These are phyloP conservation scores for Stephanocyclus meneghinianus DNA, from an alignment of 352 stramenopile species.

Conservation along the genomic window DNA sequence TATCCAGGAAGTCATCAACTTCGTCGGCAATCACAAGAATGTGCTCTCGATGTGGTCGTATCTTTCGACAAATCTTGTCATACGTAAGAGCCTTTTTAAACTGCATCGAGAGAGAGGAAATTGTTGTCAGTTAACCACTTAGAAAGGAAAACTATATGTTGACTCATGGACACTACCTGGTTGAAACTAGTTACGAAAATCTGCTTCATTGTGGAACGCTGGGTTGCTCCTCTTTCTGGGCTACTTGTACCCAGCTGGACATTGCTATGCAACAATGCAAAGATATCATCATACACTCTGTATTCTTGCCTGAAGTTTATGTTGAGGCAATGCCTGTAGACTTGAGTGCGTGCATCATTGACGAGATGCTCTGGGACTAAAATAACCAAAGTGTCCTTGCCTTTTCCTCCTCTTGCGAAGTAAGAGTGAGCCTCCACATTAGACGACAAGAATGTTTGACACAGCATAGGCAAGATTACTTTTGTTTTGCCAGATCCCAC, in stretches of 20 bases:
- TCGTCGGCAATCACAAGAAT: slow-evolving; percentile 68
- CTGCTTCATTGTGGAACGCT: slow-evolving; percentile 42
- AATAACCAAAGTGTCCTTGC: slow-evolving; percentile 63
- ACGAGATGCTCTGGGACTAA: slow-evolving; percentile 68
- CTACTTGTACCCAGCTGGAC: slow-evolving; percentile 37
- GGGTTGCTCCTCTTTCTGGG: not conserved
- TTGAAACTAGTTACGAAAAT: slow-evolving; percentile 77
- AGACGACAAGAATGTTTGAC: slow-evolving; percentile 60
- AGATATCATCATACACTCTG: slow-evolving; percentile 66
- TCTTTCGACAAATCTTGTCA: slow-evolving; percentile 62
- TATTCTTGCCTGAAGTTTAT: slow-evolving; percentile 69
- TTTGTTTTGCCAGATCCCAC: slow-evolving; percentile 65
- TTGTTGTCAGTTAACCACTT: not conserved
- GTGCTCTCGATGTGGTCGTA: slow-evolving; percentile 50
- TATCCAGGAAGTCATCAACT: slow-evolving; percentile 69
- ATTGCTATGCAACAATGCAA: slow-evolving; percentile 54
- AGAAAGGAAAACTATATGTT: not conserved
- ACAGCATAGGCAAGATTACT: slow-evolving; percentile 65
- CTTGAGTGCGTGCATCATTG: slow-evolving; percentile 59
- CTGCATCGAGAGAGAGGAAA: not conserved
- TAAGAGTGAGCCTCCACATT: slow-evolving; percentile 57
- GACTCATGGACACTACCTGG: slow-evolving; percentile 20
- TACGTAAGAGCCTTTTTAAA: slow-evolving; percentile 77
- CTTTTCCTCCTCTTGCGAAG: slow-evolving; percentile 52
- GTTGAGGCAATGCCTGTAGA: slow-evolving; percentile 64